Conservation (phyloP, 2,329 filamentous ascomycete genomes). For the Cladosporium velox region DNA sequence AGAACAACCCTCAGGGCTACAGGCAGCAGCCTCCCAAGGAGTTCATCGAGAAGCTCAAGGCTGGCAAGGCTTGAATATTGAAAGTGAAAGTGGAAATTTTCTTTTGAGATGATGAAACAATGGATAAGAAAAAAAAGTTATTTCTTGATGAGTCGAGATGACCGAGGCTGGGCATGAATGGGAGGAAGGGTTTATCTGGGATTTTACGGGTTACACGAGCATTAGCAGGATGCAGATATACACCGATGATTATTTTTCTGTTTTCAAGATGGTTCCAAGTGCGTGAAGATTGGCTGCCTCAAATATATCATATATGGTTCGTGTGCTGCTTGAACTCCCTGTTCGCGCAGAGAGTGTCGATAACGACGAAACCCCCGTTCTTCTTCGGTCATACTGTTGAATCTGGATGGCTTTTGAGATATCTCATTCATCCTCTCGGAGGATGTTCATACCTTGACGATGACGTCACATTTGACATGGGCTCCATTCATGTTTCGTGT, state of each 20-base stretch:
- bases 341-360: background rate
- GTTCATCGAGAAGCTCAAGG: slow-evolving; percentile 62
- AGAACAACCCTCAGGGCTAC: slow-evolving; percentile 96
- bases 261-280: background rate
- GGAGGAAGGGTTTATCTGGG: background rate
- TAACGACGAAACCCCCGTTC: too few relatives aligned
- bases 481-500: too few relatives aligned
- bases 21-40: slow-evolving; percentile 84
- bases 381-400: too few relatives aligned
- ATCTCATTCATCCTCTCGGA: too few relatives aligned
- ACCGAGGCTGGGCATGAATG: background rate
- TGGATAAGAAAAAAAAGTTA: background rate
- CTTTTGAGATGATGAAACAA: background rate
- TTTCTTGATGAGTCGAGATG: background rate
- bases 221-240: slow-evolving; percentile 3
- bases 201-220: background rate
- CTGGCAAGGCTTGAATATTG: slow-evolving; percentile 25
- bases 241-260: background rate
- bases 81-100: background rate
- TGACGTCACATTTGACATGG: too few relatives aligned
- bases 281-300: background rate
- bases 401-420: too few relatives aligned
- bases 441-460: too few relatives aligned
- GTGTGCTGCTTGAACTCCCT: too few relatives aligned
- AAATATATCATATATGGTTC: too few relatives aligned